Evolutionary conservation across 2,329 filamentous ascomycete species (phyloP).

Genomic region (Fusarium annulatum): DNA sequence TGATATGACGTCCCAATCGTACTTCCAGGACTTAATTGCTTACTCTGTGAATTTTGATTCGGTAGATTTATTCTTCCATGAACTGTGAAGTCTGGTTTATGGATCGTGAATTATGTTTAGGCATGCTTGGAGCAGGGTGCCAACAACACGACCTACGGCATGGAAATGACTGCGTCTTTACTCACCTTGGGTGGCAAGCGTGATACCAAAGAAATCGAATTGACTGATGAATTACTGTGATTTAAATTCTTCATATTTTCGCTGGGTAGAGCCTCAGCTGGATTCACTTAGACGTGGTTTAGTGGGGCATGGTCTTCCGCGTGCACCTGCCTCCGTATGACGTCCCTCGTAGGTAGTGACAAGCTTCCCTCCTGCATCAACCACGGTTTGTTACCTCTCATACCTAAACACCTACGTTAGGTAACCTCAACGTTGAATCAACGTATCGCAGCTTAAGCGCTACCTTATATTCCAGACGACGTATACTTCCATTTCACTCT

Average conservation of each 20-base stretch:
- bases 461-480: neutral
- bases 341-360: constrained; percentile 12
- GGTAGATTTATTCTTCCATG: neutral
- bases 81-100: neutral
- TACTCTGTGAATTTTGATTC: neutral
- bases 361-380: constrained; percentile 19
- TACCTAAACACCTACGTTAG: neutral
- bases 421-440: neutral
- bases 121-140: neutral
- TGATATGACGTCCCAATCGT: neutral
- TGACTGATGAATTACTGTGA: neutral
- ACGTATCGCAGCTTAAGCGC: neutral
- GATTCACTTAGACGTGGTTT: neutral
- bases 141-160: neutral
- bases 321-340: constrained; percentile 23
- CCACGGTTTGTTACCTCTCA: neutral
- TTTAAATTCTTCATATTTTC: neutral
- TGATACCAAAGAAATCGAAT: neutral
- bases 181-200: neutral
- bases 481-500: neutral
- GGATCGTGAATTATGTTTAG: neutral
- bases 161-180: neutral
- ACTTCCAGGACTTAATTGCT: neutral
- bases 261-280: neutral
- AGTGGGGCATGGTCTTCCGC: constrained; percentile 20